phyloP scores from a whole-genome alignment of 1,284 basidiomycete genomes.

The Papiliotrema laurentii region DNA sequence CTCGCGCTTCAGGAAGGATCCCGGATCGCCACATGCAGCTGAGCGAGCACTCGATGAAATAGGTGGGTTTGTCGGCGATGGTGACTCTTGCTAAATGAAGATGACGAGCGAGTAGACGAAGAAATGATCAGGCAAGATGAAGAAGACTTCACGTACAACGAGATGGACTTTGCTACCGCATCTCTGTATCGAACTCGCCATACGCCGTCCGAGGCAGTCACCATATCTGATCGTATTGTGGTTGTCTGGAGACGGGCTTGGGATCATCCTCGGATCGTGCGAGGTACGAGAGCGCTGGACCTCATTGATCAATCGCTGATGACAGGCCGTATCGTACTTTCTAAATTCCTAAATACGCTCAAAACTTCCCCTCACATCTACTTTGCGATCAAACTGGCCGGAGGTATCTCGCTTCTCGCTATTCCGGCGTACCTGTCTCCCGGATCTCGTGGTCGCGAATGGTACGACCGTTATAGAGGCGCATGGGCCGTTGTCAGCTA shows the following conservation, averaged over 20 bases:
- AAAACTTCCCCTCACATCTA: slow-evolving; percentile 48
- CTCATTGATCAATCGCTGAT: background rate
- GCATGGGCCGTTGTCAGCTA: slow-evolving; percentile 49
- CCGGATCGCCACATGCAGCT: background rate
- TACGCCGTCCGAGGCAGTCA: background rate
- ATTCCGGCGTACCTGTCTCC: slow-evolving; percentile 47
- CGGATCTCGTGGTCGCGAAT: slow-evolving; percentile 31
- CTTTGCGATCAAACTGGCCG: slow-evolving; percentile 48
- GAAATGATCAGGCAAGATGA: background rate
- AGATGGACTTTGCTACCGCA: slow-evolving; percentile 27
- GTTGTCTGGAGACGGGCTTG: slow-evolving; percentile 30
- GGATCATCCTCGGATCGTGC: slow-evolving; percentile 28
- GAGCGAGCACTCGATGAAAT: background rate
- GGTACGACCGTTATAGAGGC: slow-evolving; percentile 46
- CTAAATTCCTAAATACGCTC: slow-evolving; percentile 28
- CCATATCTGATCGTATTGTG: slow-evolving; percentile 3
- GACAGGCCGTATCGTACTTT: slow-evolving; percentile 32
- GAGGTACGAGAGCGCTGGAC: slow-evolving; percentile 11
- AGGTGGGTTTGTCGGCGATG: background rate
- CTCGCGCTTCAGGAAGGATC: background rate
- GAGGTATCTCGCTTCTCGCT: slow-evolving; percentile 47
- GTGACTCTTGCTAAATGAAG: background rate
- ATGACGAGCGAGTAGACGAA: background rate
- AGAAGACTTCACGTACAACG: background rate
- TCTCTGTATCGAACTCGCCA: slow-evolving; percentile 11